Conservation (phyloP, 495 filamentous ascomycete species). For the Aspergillus nanangensis region DNA sequence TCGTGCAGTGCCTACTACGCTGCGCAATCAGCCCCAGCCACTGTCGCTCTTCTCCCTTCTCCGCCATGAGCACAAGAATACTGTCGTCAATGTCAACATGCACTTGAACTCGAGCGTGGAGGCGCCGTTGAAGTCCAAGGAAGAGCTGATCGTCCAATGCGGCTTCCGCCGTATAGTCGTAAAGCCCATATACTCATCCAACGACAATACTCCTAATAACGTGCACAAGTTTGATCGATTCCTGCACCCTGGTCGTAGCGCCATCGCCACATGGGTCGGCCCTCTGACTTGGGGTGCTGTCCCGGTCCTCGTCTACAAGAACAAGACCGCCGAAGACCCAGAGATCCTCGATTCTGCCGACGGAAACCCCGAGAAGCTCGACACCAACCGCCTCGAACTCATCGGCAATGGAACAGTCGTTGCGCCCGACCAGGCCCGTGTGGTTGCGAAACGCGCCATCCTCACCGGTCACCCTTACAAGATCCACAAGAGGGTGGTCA, state of each 20-base stretch:
- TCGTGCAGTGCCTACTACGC: constrained; percentile 59
- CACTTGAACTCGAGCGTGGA: constrained; percentile 69
- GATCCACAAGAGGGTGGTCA: constrained; percentile 95
- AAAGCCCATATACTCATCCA: constrained; percentile 84
- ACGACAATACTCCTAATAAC: constrained; percentile 83
- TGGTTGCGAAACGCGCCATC: constrained; percentile 91
- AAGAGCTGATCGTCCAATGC: constrained; percentile 82
- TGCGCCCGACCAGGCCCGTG: constrained; percentile 69
- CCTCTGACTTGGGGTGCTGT: constrained; percentile 91
- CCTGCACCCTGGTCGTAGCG: constrained; percentile 84
- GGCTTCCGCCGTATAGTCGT: constrained; percentile 81
- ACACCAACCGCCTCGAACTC: constrained; percentile 52
- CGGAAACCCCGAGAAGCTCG: constrained; percentile 22
- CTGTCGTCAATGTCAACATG: constrained; percentile 81
- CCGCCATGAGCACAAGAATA: constrained; percentile 90
- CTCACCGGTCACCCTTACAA: constrained; percentile 96
- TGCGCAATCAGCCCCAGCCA: constrained; percentile 56
- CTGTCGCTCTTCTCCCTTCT: constrained; percentile 76
- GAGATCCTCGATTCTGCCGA: constrained; percentile 38
- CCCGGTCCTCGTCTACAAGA: constrained; percentile 81
- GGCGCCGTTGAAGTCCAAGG: constrained; percentile 78
- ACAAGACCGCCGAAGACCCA: constrained; percentile 34
- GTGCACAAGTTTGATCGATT: constrained; percentile 96
- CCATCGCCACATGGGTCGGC: constrained; percentile 85
- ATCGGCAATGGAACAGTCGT: constrained; percentile 83